Base-by-base conservation (phyloP, 176 grass and related monocot genomes). In the Juncus effusus region DNA sequence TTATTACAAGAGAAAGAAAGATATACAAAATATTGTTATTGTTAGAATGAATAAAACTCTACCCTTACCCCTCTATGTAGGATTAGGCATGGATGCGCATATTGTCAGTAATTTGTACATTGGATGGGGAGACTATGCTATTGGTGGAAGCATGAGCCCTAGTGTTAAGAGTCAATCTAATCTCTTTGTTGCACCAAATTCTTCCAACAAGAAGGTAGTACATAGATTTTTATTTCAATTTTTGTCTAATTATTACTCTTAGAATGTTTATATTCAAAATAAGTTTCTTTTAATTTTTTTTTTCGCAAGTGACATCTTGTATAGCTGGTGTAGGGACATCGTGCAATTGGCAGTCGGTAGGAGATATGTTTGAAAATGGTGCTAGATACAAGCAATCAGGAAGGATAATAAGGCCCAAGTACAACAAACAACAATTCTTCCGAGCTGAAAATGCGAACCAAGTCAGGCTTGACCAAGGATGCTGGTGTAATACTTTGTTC, bases 151-250 rank as follows among this genome's bases (percentile, higher is more conserved):
- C 81, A 84, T 80, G 74, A 65, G 74, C 3, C 87, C 91, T 0
- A 90, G 72, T 40, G 76, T 96, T 40, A 87, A 84, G 63, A 96
- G 91, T 65, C 76, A 91, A 55, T 87, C 84, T 5, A 96, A 96
- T 56, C 53, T 91, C 16, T 96, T 96, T 82, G 11, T 76, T 1
- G 91, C 87, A 36, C 74, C 76, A 39, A 53, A n/a, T 2, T 7
- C 40, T 2, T 74, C 68, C 42, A 87, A 54, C 42, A 80, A 78
- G 56, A 84, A 88, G 89, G n/a, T n/a, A n/a, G 83, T 81, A 42
- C 50, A 13, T 53, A 28, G 19, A 28, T 28, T 28, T 28, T 28
- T 28, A 28, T 28, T 28, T 28, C 19, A 28, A 28, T 28, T 28
- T 28, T 28, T 28, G 19, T 28, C 19, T 28, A 28, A 28, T 28